Evolutionary conservation across 306 rosid genomes (phyloP), one percentile per base, ranked within the genome.

Genomic region (Trichosanthes cucumerina): DNA sequence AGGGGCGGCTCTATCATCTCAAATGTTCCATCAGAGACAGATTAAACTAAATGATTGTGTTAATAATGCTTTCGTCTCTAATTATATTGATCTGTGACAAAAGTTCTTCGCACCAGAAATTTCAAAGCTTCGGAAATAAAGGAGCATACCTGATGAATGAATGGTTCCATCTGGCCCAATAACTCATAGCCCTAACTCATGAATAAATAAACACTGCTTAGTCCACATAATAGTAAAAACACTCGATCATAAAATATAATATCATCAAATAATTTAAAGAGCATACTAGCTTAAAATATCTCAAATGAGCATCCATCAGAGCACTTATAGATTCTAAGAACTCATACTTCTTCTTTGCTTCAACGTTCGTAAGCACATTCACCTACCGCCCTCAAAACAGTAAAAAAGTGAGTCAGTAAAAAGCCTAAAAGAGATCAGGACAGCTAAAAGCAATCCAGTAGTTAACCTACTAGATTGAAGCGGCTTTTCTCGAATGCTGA

Each of bases 321-420:
- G 99, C 97, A 88, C 97, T 95, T 81, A 92, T 80, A 79, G 99
- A 92, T 83, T 95, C 99, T 89, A 95, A 91, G 80, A 95, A 92
- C 85, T 90, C 91, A 8, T 89, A 88, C 89, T 95, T 95, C 92
- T 95, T 95, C 88, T 95, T 95, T 80, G 90, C 91, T 91, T 95
- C 99, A 82, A 95, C 46, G 81, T 87, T 92, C 96, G 86, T 88
- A 76, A 95, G 92, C 68, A 97, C 86, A 84, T 92, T 90, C 86
- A 92, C 99, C 99, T 95, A 93, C 96, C 88, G 86, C 90, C 87
- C 96, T 93, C 91, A 85, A 87, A 86, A 86, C 82, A 83, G 83
- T 81, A 79, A 65, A 82, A 58, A 87, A 65, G 76, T 83, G 86
- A 83, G 83, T 80, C 76, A 76, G 79, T 43, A 83, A 81, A 77